Conservation (phyloP, 495 filamentous ascomycete genomes). For the Saxispiralis lemnorum region DNA sequence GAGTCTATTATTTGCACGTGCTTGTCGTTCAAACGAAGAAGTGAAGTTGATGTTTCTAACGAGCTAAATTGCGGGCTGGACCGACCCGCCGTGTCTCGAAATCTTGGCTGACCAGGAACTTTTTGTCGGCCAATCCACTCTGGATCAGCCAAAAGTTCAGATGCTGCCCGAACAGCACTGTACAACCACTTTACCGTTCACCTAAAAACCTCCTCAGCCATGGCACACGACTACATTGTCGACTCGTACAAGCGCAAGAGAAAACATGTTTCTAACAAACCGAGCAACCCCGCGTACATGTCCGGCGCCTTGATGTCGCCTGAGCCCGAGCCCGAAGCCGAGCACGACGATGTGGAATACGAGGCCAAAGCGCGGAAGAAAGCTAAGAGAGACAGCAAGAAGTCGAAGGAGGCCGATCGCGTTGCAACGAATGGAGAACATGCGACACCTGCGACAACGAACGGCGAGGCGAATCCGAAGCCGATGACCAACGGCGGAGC, state of each 20-base stretch:
- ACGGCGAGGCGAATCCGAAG: slow-evolving; percentile 12
- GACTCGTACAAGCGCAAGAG: slow-evolving; percentile 14
- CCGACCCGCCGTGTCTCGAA: too few relatives aligned
- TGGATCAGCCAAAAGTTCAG: too few relatives aligned
- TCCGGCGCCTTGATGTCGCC: slow-evolving; percentile 9
- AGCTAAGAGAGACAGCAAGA: slow-evolving; percentile 4
- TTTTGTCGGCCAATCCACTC: too few relatives aligned
- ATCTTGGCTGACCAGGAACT: too few relatives aligned
- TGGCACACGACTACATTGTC: slow-evolving; percentile 6
- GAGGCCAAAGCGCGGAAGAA: slow-evolving; percentile 1
- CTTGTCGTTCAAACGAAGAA: too few relatives aligned
- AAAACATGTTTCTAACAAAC: slow-evolving; percentile 5
- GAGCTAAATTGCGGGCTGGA: too few relatives aligned
- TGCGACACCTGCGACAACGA: slow-evolving; percentile 5
- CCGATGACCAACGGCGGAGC: slow-evolving; percentile 14
- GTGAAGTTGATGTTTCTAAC: too few relatives aligned
- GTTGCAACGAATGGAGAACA: neutral
- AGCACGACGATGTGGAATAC: neutral
- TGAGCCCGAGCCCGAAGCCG: neutral
- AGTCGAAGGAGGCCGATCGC: slow-evolving; percentile 4
- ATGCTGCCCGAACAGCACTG: too few relatives aligned
- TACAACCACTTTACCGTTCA: too few relatives aligned
- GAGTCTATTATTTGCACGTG: too few relatives aligned
- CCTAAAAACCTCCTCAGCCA: too few relatives aligned
- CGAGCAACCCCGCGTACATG: slow-evolving; percentile 5